Evolutionary conservation across 2,329 filamentous ascomycete species (phyloP).

Genomic region (Lachnellula hyalina): DNA sequence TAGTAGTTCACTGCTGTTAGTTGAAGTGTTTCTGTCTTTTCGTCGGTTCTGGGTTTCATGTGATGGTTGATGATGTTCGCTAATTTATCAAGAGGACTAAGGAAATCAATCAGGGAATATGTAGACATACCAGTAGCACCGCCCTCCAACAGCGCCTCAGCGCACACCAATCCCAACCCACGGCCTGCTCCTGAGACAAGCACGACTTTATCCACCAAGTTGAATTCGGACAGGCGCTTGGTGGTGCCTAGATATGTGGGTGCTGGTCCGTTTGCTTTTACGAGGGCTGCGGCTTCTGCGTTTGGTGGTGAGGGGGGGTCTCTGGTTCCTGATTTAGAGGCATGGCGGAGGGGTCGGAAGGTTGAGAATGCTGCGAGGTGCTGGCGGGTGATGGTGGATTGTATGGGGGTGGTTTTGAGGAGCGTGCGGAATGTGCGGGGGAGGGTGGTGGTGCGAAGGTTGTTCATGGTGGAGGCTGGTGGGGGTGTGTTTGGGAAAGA

Average conservation of each 20-base stretch:
- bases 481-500: neutral
- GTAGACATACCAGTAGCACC: slow-evolving; percentile 55
- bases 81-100: neutral
- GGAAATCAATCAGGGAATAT: neutral
- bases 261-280: neutral
- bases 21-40: neutral
- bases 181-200: slow-evolving; percentile 66
- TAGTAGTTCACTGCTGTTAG: neutral
- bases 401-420: neutral
- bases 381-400: neutral
- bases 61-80: too few species aligned
- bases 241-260: slow-evolving; percentile 21
- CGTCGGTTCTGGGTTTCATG: neutral
- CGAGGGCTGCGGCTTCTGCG: slow-evolving; percentile 12
- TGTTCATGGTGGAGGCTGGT: neutral
- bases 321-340: neutral
- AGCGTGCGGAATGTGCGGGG: neutral
- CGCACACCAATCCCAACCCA: slow-evolving; percentile 68
- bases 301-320: neutral
- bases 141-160: slow-evolving; percentile 69
- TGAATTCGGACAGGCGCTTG: slow-evolving; percentile 51
- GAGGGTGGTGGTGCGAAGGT: neutral
- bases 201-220: slow-evolving; percentile 60
- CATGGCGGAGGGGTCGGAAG: neutral
- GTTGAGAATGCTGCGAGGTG: neutral